Evolutionary conservation across 2,329 filamentous ascomycete genomes (phyloP).

Genomic region (Ramularia endophylla): DNA sequence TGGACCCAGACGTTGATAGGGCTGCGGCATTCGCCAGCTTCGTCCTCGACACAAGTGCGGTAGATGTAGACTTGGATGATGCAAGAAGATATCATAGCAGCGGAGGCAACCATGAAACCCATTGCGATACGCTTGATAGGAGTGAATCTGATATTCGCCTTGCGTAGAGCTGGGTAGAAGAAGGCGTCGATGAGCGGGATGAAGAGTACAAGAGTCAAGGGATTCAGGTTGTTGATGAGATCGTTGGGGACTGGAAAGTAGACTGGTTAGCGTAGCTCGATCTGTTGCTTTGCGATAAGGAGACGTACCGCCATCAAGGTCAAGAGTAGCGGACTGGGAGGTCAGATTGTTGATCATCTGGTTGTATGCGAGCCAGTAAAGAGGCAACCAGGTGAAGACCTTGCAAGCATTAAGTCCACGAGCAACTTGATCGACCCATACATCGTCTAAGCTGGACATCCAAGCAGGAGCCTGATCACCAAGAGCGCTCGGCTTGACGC

Average conservation of each 20-base stretch:
- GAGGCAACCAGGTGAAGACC: slow-evolving; percentile 53
- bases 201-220: slow-evolving; percentile 34
- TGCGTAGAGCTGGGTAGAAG: slow-evolving; percentile 43
- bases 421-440: slow-evolving; percentile 72
- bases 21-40: too few species aligned
- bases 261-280: neutral
- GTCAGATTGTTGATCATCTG: slow-evolving; percentile 46
- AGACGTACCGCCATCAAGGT: slow-evolving; percentile 33
- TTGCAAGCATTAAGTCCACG: slow-evolving; percentile 61
- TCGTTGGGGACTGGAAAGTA: slow-evolving; percentile 39
- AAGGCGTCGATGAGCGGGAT: slow-evolving; percentile 42
- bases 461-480: slow-evolving; percentile 54
- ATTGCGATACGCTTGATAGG: slow-evolving; percentile 51
- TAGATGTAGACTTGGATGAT: slow-evolving; percentile 54
- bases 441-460: slow-evolving; percentile 74
- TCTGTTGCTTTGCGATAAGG: neutral
- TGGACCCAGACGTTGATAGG: slow-evolving; percentile 41
- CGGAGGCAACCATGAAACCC: slow-evolving; percentile 48
- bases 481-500: slow-evolving; percentile 61
- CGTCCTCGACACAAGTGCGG: slow-evolving; percentile 21
- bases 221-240: slow-evolving; percentile 36
- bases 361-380: slow-evolving; percentile 57
- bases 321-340: slow-evolving; percentile 39
- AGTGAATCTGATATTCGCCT: slow-evolving; percentile 35
- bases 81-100: slow-evolving; percentile 50